phyloP scores from a whole-genome alignment of 345 rosid species.

The Eucalyptus shirleyi region DNA sequence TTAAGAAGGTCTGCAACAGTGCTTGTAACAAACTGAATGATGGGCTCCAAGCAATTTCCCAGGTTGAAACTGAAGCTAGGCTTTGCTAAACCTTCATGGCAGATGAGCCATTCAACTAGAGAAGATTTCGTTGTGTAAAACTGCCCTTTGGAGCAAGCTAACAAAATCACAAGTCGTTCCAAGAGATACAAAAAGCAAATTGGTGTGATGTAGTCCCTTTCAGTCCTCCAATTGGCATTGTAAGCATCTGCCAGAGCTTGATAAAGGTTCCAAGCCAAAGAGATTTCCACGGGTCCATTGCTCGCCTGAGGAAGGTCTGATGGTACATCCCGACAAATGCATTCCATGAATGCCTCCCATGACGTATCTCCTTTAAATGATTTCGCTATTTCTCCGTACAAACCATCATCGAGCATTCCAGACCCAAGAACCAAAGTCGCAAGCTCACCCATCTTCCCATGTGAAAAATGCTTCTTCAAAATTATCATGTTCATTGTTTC shows the following conservation, averaged over 20 bases:
- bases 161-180: conserved; percentile 17
- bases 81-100: not conserved
- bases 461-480: not conserved
- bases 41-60: not conserved
- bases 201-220: conserved; percentile 17
- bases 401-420: not conserved
- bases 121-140: conserved; percentile 12
- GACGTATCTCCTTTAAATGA: not conserved
- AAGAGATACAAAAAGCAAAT: conserved; percentile 29
- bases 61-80: not conserved
- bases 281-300: not conserved
- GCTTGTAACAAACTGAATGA: not conserved
- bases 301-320: not conserved
- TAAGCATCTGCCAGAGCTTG: conserved; percentile 18
- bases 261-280: conserved; percentile 3
- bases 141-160: not conserved
- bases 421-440: conserved; percentile 30
- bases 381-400: not conserved
- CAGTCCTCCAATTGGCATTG: conserved; percentile 10
- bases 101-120: conserved; percentile 26
- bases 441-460: conserved; percentile 23
- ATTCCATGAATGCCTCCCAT: conserved; percentile 18
- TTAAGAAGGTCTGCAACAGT: not conserved
- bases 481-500: not conserved
- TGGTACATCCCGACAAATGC: not conserved